These are phyloP conservation scores for Medicago arabica DNA, from an alignment of 306 rosid genomes.

Conservation along the genomic window DNA sequence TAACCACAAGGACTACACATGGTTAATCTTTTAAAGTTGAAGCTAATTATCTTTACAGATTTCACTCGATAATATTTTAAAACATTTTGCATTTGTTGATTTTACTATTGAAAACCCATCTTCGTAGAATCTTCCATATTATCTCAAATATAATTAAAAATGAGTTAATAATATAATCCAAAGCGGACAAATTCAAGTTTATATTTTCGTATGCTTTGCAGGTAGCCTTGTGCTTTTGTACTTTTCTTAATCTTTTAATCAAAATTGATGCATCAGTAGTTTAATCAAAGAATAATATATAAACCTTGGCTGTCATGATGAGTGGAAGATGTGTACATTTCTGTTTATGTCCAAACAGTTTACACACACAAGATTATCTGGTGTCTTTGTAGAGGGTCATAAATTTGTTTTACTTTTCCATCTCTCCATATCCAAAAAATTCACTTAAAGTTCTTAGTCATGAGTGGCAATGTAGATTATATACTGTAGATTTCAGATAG, in stretches of 20 bases:
- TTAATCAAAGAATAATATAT: background rate
- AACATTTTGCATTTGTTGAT: slow-evolving; percentile 9
- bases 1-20: background rate
- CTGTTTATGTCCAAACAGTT: slow-evolving; percentile 2
- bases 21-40: no score
- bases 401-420: slow-evolving; percentile 1
- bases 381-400: background rate
- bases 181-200: background rate
- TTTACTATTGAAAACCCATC: slow-evolving; percentile 11
- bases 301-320: slow-evolving; percentile 22
- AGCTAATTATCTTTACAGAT: background rate
- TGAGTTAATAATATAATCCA: background rate
- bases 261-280: background rate
- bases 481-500: slow-evolving; percentile 23
- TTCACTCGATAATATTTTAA: slow-evolving; percentile 5
- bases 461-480: background rate
- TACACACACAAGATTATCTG: background rate
- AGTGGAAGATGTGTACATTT: background rate
- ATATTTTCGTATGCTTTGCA: background rate
- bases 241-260: slow-evolving; percentile 2
- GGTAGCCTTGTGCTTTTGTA: background rate
- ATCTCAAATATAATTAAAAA: background rate
- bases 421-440: slow-evolving; percentile 17
- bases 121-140: slow-evolving; percentile 28
- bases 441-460: background rate